Evolutionary conservation across 108 stramenopile species (phyloP).

Genomic region (Poteriospumella lacustris): DNA sequence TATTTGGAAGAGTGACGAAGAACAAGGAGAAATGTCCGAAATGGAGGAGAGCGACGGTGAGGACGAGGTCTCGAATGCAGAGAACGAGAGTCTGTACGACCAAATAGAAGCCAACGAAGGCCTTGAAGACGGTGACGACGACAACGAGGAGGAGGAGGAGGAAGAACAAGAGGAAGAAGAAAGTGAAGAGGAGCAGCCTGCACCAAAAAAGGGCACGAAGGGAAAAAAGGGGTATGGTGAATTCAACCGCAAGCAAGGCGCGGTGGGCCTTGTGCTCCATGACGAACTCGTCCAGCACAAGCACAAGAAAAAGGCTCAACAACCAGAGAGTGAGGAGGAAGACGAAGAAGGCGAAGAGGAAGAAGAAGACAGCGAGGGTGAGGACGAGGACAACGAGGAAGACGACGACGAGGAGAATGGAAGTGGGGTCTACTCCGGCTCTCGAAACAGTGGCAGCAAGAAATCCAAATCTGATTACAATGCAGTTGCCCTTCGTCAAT

Average conservation of each 20-base stretch:
- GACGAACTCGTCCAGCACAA: constrained; percentile 38
- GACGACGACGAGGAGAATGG: constrained; percentile 41
- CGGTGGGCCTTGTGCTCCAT: background rate
- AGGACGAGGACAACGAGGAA: constrained; percentile 27
- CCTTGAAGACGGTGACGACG: background rate
- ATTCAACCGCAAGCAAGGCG: background rate
- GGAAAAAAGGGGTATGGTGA: background rate
- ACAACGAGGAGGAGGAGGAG: constrained; percentile 24
- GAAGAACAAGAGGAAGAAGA: background rate
- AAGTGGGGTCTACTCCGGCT: constrained; percentile 40
- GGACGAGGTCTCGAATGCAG: constrained; percentile 29
- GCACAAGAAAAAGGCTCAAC: constrained; percentile 40
- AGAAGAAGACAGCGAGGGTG: constrained; percentile 11
- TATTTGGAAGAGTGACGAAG: constrained; percentile 58
- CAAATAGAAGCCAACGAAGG: constrained; percentile 29
- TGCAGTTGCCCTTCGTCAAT: constrained; percentile 76
- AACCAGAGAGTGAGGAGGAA: background rate
- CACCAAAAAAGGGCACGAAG: background rate
- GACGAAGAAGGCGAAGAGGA: constrained; percentile 10
- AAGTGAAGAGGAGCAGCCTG: background rate
- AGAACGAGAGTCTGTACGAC: constrained; percentile 32
- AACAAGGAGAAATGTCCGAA: background rate
- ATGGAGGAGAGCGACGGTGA: background rate
- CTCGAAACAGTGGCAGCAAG: constrained; percentile 29
- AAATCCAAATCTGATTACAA: constrained; percentile 46